phyloP scores from a whole-genome alignment of 2,329 filamentous ascomycete species.

The Sporothrix dimorphospora region DNA sequence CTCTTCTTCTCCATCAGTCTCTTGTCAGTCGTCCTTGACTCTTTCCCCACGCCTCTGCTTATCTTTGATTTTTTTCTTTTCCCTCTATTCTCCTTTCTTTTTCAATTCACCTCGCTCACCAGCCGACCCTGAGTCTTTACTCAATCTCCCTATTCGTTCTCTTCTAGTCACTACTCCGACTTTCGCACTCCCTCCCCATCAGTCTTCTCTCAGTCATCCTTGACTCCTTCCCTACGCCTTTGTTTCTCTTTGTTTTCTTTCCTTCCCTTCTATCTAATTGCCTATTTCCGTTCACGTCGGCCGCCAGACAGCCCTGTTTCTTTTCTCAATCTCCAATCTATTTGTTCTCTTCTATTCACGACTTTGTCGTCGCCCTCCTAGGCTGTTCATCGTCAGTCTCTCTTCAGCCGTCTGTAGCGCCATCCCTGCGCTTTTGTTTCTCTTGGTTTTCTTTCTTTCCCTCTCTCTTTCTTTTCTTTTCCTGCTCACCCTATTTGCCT shows the following conservation, averaged over 20 bases:
- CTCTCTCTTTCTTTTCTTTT: not conserved
- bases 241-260: not conserved
- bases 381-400: too few species aligned
- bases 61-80: too few species aligned
- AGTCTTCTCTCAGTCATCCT: too few species aligned
- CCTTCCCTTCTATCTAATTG: not conserved
- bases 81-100: too few species aligned
- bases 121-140: too few species aligned
- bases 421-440: not conserved
- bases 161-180: too few species aligned
- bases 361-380: too few species aligned
- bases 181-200: too few species aligned
- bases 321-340: not conserved
- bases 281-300: not conserved
- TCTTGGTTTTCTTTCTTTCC: not conserved
- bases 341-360: not conserved
- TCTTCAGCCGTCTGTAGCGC: not conserved
- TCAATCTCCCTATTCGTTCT: too few species aligned
- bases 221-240: too few species aligned
- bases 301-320: not conserved
- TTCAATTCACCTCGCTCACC: too few species aligned
- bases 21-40: not conserved
- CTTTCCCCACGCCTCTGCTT: too few species aligned
- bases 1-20: not conserved
- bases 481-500: not conserved